Evolutionary conservation across 495 filamentous ascomycete genomes (phyloP).

Genomic region (Aspergillus leporis): DNA sequence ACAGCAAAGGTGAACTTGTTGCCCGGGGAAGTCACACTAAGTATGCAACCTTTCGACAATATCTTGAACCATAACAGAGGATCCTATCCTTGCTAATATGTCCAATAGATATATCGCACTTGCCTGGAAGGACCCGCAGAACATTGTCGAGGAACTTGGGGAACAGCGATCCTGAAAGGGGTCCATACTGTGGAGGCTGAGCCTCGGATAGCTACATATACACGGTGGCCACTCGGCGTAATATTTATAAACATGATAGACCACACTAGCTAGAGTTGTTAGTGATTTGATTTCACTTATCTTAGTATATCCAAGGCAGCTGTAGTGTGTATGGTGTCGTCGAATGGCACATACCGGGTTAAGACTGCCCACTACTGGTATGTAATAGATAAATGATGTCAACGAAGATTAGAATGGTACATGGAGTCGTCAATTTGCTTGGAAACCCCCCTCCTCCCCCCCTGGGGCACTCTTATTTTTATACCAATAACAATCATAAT

Average conservation of each 20-base stretch:
- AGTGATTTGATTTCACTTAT: too few species aligned
- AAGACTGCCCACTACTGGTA: too few species aligned
- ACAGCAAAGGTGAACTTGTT: slow-evolving; percentile 72
- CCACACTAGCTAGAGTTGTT: too few species aligned
- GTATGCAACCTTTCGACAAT: slow-evolving; percentile 46
- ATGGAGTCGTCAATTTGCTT: too few species aligned
- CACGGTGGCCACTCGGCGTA: not conserved
- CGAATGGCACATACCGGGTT: too few species aligned
- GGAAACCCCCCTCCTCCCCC: too few species aligned
- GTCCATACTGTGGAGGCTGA: not conserved
- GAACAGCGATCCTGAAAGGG: slow-evolving; percentile 10
- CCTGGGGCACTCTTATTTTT: not conserved
- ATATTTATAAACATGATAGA: not conserved
- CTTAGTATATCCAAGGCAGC: too few species aligned
- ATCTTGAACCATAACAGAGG: not conserved
- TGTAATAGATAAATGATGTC: too few species aligned
- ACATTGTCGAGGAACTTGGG: slow-evolving; percentile 51
- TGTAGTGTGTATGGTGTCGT: too few species aligned
- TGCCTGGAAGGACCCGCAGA: slow-evolving; percentile 61
- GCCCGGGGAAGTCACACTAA: slow-evolving; percentile 96
- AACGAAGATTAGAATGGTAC: too few species aligned
- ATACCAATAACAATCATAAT: not conserved
- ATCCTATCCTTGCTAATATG: slow-evolving; percentile 10
- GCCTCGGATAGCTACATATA: not conserved
- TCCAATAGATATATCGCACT: slow-evolving; percentile 52